phyloP scores from a whole-genome alignment of 2,329 filamentous ascomycete species.

The Biscogniauxia marginata region DNA sequence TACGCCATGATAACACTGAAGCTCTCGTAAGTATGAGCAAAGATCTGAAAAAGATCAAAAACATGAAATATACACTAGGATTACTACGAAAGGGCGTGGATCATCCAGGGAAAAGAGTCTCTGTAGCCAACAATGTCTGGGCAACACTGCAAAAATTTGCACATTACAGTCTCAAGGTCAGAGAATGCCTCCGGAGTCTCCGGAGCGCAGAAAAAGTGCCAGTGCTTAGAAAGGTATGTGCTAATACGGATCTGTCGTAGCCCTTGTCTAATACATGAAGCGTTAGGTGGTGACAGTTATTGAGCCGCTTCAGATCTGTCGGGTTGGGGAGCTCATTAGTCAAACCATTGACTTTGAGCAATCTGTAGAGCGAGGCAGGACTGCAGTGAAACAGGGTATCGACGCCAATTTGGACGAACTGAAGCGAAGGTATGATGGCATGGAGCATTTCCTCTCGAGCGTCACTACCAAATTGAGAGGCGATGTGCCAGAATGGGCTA shows the following conservation, averaged over 20 bases:
- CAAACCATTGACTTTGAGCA: slow-evolving; percentile 78
- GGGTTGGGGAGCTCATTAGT: slow-evolving; percentile 68
- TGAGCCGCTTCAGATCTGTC: slow-evolving; percentile 51
- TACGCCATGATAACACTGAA: slow-evolving; percentile 65
- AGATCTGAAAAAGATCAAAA: slow-evolving; percentile 69
- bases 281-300: slow-evolving; percentile 47
- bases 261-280: slow-evolving; percentile 1
- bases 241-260: not conserved
- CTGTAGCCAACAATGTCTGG: slow-evolving; percentile 70
- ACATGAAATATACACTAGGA: slow-evolving; percentile 67
- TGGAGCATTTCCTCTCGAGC: slow-evolving; percentile 69
- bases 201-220: slow-evolving; percentile 49
- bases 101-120: slow-evolving; percentile 43
- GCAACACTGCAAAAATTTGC: slow-evolving; percentile 69
- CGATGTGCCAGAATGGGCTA: slow-evolving; percentile 60
- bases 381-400: slow-evolving; percentile 70
- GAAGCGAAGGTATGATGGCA: slow-evolving; percentile 74
- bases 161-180: slow-evolving; percentile 67
- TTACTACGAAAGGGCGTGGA: slow-evolving; percentile 78
- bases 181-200: slow-evolving; percentile 60
- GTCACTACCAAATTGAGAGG: slow-evolving; percentile 63
- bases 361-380: slow-evolving; percentile 68
- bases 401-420: slow-evolving; percentile 74
- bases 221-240: slow-evolving; percentile 52
- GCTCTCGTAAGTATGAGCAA: slow-evolving; percentile 55